Evolutionary conservation across 2,329 filamentous ascomycete genomes (phyloP), one percentile per base, ranked within the genome.

Genomic region (Exophiala spinifera): DNA sequence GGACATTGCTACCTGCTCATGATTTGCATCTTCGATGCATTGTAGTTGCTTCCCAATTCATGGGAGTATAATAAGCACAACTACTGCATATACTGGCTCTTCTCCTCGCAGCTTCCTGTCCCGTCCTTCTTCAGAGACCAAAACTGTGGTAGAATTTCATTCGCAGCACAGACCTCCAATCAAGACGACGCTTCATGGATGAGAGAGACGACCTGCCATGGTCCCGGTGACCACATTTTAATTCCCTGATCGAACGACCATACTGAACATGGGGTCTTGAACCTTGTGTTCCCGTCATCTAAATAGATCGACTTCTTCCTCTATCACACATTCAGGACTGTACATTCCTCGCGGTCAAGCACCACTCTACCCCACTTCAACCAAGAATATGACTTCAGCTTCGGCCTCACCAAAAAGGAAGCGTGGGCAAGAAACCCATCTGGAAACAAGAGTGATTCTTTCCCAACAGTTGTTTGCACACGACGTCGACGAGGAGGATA

Each of bases 401-500:
- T 61, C 59, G 5, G 40, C 44, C 15, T 61, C 59, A 8, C 59
- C 59, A 7, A 61, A 61, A 45, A 47, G 56, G 25, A 61, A 59
- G 46, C 50, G 53, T 44, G 56, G 33, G 7, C 54, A 46, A 46
- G 43, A 17, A 14, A 40, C 46, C 11, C 59, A 45, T 13, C 21
- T 57, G 19, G 56, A 57, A 33, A 59, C 59, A 14, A 52, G 53
- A 17, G n/a, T 7, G 3, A 42, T 51, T 11, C 15, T 47, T 20
- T n/a, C 39, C 43, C 49, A 37, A 17, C 34, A 48, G 15, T 34
- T 50, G 20, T 43, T 33, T 17, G 47, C 52, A 31, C 46, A 45
- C 11, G 56, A 59, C 19, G 4, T 49, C 23, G 50, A 56, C 25
- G 53, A 56, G 2, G 17, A 44, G 48, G 48, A 37, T 10, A 55